Conservation (phyloP, 1,139 yeast genomes). For the Kodamaea derodonti region DNA sequence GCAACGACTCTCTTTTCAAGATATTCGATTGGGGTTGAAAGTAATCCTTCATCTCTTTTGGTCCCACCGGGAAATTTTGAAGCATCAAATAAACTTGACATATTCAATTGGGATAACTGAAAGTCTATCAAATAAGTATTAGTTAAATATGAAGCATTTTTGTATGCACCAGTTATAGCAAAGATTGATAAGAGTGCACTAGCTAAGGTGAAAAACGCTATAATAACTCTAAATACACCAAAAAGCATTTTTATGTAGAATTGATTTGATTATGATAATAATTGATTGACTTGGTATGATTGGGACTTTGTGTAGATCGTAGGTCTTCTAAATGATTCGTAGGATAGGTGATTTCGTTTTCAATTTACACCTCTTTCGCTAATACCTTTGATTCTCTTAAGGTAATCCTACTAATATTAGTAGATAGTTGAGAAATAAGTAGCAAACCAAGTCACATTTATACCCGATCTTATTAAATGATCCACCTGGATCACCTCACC, state of each 20-base stretch:
- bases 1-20: slow-evolving; percentile 6
- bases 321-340: too few species aligned
- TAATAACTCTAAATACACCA: slow-evolving; percentile 31
- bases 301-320: too few species aligned
- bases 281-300: background rate
- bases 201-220: slow-evolving; percentile 34
- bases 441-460: too few species aligned
- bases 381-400: too few species aligned
- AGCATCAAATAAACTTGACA: slow-evolving; percentile 26
- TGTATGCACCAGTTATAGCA: slow-evolving; percentile 43
- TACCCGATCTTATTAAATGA: too few species aligned
- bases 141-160: slow-evolving; percentile 32
- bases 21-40: background rate
- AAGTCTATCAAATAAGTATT: slow-evolving; percentile 35
- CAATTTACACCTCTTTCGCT: too few species aligned
- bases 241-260: slow-evolving; percentile 19
- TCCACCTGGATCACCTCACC: background rate
- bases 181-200: slow-evolving; percentile 33
- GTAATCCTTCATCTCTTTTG: background rate
- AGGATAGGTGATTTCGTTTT: too few species aligned
- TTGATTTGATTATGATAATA: background rate
- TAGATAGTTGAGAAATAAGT: too few species aligned
- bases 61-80: slow-evolving; percentile 8
- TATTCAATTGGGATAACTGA: slow-evolving; percentile 33
- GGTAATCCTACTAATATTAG: too few species aligned